Conservation (phyloP, 768 basidiomycete genomes). For the Xerocomellus amylosporus region DNA sequence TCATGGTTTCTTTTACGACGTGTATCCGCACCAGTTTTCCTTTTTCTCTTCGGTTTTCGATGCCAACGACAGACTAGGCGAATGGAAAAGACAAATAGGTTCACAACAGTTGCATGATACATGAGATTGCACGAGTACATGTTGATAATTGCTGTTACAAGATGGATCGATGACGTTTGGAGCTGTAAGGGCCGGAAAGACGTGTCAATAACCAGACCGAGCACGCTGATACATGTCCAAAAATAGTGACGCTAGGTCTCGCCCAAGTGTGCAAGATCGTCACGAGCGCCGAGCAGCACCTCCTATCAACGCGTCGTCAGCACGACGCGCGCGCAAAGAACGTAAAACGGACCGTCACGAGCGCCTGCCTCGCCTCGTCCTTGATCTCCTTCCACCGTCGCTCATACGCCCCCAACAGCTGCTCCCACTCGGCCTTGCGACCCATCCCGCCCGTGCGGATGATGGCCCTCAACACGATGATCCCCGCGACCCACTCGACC, state of each 20-base stretch:
- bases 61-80: background rate
- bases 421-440: slow-evolving; percentile 54
- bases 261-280: slow-evolving; percentile 50
- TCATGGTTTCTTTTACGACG: background rate
- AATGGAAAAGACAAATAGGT: background rate
- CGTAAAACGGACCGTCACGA: slow-evolving; percentile 47
- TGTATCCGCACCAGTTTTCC: background rate
- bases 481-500: slow-evolving; percentile 67
- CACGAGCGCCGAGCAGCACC: slow-evolving; percentile 49
- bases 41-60: background rate
- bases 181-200: no score
- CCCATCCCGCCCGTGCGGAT: slow-evolving; percentile 52
- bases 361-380: slow-evolving; percentile 60
- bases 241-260: slow-evolving; percentile 8
- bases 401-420: slow-evolving; percentile 55
- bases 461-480: slow-evolving; percentile 54
- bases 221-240: background rate
- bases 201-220: slow-evolving; percentile 1
- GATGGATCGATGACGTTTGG: background rate
- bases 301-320: slow-evolving; percentile 36
- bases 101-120: background rate
- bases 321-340: background rate
- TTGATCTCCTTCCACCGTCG: slow-evolving; percentile 70
- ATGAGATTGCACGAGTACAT: background rate
- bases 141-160: background rate